Evolutionary conservation across 2,329 filamentous ascomycete genomes (phyloP), one percentile per base, ranked within the genome.

Genomic region (Arthrobotrys entomopaga): DNA sequence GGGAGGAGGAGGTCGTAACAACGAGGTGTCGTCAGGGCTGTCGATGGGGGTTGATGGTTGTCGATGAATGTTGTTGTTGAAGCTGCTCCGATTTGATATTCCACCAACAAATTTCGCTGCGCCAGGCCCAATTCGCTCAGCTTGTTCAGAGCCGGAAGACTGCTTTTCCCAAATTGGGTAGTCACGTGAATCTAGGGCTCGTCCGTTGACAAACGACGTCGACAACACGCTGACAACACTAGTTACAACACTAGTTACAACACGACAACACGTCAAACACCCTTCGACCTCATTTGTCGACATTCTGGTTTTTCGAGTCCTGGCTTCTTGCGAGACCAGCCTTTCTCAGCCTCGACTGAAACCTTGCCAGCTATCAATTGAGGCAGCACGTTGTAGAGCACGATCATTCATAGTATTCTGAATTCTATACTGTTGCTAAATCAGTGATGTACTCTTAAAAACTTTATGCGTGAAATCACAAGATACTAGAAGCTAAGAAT

Each of bases 101-200:
- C 52, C 29, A 43, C 34, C 34, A 50, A 52, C 58, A 49, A 34
- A 34, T 60, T 38, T 49, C 57, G 57, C 42, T 5, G n/a, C 15
- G 34, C 6, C 6, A 40, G 42, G 42, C 15, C 13, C 13, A 46
- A 20, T 11, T 13, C 42, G 43, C 8, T n/a, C 4, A 38, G 10
- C 34, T 13, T 22, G 4, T 46, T 64, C 48, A 26, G 16, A 50
- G 40, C 29, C 20, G 16, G 26, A 8, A 13, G 67, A 72, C 67
- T 72, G 67, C 60, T 60, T 65, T 65, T 64, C 19, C 60, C 54
- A 16, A 5, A 54, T 70, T 54, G 4, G 67, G 66, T 15, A 6
- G 22, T 59, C 67, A 65, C 34, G 67, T 72, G 67, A 40, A 0
- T 6, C 6, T 72, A 72, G 67, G 67, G 67, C 38, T 72, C 29